These are phyloP conservation scores for Vaccinium corymbosum DNA, from an alignment of 148 eudicot genomes.

Conservation along the genomic window DNA sequence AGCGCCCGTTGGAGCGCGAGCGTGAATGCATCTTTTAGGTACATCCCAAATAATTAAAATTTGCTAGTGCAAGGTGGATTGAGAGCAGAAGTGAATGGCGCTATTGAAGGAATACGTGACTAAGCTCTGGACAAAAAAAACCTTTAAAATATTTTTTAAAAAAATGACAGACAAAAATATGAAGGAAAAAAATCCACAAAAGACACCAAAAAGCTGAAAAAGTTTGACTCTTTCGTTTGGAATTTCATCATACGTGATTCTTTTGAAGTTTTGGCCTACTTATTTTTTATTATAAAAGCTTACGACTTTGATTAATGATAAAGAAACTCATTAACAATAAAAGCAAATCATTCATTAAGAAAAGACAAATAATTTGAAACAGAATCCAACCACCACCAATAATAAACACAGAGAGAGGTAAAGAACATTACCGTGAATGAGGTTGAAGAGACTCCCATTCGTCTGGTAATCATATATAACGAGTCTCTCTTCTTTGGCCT, in stretches of 20 bases:
- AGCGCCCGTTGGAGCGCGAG: no score
- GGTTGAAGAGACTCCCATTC: slow-evolving; percentile 84
- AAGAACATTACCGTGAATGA: slow-evolving; percentile 60
- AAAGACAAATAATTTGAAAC: not conserved
- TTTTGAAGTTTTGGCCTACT: not conserved
- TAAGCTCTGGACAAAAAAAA: not conserved
- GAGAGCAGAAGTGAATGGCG: no score
- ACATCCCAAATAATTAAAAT: no score
- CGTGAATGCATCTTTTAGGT: no score
- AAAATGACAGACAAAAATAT: not conserved
- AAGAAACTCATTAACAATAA: no score
- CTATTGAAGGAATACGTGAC: no score
- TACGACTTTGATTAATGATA: not conserved
- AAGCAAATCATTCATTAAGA: not conserved
- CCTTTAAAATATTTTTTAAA: no score
- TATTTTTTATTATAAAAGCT: not conserved
- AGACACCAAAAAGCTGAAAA: not conserved
- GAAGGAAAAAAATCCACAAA: not conserved
- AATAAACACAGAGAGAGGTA: not conserved
- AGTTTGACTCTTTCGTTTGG: not conserved
- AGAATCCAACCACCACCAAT: not conserved
- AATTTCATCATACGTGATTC: not conserved
- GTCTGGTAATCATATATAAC: slow-evolving; percentile 75
- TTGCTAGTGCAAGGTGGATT: no score
- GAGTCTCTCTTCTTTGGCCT: slow-evolving; percentile 70